Evolutionary conservation across 2,329 filamentous ascomycete genomes (phyloP).

Genomic region (Didymella pinodella): DNA sequence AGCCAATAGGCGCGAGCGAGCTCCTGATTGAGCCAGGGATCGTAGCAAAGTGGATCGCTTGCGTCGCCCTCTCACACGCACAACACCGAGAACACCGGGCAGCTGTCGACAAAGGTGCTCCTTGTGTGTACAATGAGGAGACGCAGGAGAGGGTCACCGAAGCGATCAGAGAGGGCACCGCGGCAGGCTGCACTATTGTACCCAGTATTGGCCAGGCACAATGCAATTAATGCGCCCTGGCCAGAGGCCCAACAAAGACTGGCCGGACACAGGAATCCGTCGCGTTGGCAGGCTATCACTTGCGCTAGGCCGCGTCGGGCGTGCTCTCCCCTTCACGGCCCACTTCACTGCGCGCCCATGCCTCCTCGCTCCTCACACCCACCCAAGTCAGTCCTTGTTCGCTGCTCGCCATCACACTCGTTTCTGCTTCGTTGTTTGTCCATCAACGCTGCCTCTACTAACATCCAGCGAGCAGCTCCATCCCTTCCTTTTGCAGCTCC

Average conservation of each 20-base stretch:
- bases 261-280: neutral
- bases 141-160: neutral
- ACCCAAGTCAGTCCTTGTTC: conserved; percentile 31
- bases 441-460: conserved; percentile 7
- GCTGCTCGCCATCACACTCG: conserved; percentile 39
- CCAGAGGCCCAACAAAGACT: conserved; percentile 16
- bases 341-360: conserved; percentile 30
- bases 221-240: conserved; percentile 2
- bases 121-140: conserved; percentile 4
- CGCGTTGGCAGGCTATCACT: neutral
- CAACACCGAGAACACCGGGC: conserved; percentile 14
- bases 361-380: conserved; percentile 27
- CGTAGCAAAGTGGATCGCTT: conserved; percentile 11
- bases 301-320: conserved; percentile 5
- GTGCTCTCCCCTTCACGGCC: conserved; percentile 23
- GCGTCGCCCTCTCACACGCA: conserved; percentile 8
- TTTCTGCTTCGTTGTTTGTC: conserved; percentile 26
- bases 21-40: conserved; percentile 8
- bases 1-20: conserved; percentile 5
- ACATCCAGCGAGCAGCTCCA: conserved; percentile 19
- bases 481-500: conserved; percentile 43
- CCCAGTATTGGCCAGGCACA: conserved; percentile 6
- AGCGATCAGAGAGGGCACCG: neutral
- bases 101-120: neutral
- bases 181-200: neutral